Conservation (phyloP, 2,329 filamentous ascomycete genomes). For the Penicillium brevicompactum region DNA sequence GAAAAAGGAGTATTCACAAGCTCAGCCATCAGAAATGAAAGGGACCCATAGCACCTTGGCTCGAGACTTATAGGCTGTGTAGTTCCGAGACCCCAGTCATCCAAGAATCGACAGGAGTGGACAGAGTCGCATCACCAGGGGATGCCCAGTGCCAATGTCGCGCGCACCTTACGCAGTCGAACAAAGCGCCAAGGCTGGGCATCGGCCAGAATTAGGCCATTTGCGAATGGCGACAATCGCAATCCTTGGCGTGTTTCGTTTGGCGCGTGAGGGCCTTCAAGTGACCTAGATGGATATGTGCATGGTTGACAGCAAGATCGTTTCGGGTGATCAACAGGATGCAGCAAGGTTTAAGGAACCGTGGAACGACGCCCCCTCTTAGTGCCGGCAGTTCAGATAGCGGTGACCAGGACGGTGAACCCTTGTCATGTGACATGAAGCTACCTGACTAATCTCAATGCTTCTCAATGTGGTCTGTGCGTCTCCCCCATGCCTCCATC, state of each 20-base stretch:
- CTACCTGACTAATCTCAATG: too few relatives aligned
- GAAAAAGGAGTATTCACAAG: neutral
- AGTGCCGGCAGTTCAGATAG: too few relatives aligned
- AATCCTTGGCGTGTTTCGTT: neutral
- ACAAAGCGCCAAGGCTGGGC: neutral
- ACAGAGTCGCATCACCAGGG: neutral
- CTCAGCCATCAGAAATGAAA: neutral
- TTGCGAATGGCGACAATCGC: neutral
- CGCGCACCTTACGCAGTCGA: neutral
- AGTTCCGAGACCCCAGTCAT: neutral
- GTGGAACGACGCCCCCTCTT: too few relatives aligned
- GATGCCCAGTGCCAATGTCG: neutral
- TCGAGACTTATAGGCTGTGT: neutral
- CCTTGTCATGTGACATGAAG: too few relatives aligned
- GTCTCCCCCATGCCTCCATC: too few relatives aligned
- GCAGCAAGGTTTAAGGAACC: too few relatives aligned
- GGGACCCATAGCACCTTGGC: neutral
- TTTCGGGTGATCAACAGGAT: neutral
- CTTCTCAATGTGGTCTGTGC: too few relatives aligned
- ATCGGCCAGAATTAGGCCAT: neutral
- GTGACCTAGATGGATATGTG: neutral
- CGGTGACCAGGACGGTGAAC: too few relatives aligned
- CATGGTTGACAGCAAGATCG: neutral
- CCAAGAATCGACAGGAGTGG: neutral
- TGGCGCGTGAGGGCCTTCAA: neutral